Percentiles rank a stretch among this genome's conserved stretches.
These are phyloP conservation scores for Cyberlindnera mrakii DNA, from an alignment of 805 yeast species.

Conservation along the genomic window DNA sequence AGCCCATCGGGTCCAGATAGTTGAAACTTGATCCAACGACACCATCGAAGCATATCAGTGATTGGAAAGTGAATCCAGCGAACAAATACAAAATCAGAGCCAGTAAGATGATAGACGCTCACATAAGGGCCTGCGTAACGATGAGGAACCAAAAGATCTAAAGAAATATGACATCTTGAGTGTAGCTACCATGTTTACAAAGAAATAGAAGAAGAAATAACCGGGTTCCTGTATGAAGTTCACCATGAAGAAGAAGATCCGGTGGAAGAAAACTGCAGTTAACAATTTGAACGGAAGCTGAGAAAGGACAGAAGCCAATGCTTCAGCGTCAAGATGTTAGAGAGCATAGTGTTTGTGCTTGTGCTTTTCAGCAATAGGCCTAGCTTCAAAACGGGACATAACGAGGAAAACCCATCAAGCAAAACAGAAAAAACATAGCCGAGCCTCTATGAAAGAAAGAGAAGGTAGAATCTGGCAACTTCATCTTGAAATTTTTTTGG, in stretches of 20 bases:
- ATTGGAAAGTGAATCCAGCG: conserved; percentile 57
- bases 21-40: conserved; percentile 58
- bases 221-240: conserved; percentile 48
- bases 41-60: conserved; percentile 55
- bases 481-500: conserved; percentile 48
- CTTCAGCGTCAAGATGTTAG: conserved; percentile 60
- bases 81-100: conserved; percentile 45
- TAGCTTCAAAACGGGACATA: conserved; percentile 25
- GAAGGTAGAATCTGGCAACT: conserved; percentile 35
- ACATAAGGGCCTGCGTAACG: conserved; percentile 52
- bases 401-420: conserved; percentile 62
- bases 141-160: conserved; percentile 45
- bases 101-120: conserved; percentile 44
- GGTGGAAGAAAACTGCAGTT: conserved; percentile 39
- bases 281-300: conserved; percentile 49
- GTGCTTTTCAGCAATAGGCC: conserved; percentile 58
- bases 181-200: conserved; percentile 38
- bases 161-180: conserved; percentile 52
- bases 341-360: conserved; percentile 48
- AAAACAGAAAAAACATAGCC: conserved; percentile 61
- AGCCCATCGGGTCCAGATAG: conserved; percentile 52
- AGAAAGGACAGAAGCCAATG: conserved; percentile 54
- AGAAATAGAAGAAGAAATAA: conserved; percentile 45
- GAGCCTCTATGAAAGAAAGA: conserved; percentile 55
- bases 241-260: conserved; percentile 48